Evolutionary conservation across 2,329 filamentous ascomycete genomes (phyloP).

Genomic region (Hymenoscyphus scutula): DNA sequence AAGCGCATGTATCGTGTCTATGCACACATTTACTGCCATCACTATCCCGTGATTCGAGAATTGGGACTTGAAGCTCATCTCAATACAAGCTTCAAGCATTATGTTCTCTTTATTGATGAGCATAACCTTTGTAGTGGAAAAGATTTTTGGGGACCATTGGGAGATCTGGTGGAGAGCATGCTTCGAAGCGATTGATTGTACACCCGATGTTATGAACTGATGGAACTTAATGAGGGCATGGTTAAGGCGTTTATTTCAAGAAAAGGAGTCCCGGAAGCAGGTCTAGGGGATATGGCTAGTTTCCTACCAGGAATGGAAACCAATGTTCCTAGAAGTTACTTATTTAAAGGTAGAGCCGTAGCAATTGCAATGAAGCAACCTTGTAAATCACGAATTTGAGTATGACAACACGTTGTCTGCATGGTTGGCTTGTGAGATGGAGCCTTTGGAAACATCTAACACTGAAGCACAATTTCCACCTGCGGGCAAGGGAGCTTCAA

Average conservation of each 20-base stretch:
- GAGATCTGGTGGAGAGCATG: slow-evolving; percentile 97
- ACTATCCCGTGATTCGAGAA: slow-evolving; percentile 95
- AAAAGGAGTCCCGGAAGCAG: slow-evolving; percentile 20
- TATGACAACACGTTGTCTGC: not conserved
- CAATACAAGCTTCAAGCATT: slow-evolving; percentile 99
- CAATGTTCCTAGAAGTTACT: slow-evolving; percentile 16
- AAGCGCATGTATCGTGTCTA: slow-evolving; percentile 99
- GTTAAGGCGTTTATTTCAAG: slow-evolving; percentile 28
- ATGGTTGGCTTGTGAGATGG: not conserved
- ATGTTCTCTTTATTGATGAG: slow-evolving; percentile 97
- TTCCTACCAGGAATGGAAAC: slow-evolving; percentile 10
- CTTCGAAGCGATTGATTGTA: slow-evolving; percentile 70
- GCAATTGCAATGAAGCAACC: slow-evolving; percentile 10
- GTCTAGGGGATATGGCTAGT: slow-evolving; percentile 10
- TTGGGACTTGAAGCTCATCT: slow-evolving; percentile 94
- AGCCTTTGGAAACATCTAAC: no score
- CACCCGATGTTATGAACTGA: slow-evolving; percentile 16
- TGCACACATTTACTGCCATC: slow-evolving; percentile 99
- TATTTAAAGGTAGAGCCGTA: slow-evolving; percentile 12
- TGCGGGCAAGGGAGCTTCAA: not conserved
- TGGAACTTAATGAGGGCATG: slow-evolving; percentile 20
- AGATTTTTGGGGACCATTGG: slow-evolving; percentile 95
- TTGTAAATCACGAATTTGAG: not conserved
- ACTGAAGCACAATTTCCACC: not conserved
- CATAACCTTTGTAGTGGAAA: slow-evolving; percentile 88